Evolutionary conservation across 106 monocot species (phyloP), one percentile per base, ranked within the genome.

Genomic region (Dioscorea zingiberensis): DNA sequence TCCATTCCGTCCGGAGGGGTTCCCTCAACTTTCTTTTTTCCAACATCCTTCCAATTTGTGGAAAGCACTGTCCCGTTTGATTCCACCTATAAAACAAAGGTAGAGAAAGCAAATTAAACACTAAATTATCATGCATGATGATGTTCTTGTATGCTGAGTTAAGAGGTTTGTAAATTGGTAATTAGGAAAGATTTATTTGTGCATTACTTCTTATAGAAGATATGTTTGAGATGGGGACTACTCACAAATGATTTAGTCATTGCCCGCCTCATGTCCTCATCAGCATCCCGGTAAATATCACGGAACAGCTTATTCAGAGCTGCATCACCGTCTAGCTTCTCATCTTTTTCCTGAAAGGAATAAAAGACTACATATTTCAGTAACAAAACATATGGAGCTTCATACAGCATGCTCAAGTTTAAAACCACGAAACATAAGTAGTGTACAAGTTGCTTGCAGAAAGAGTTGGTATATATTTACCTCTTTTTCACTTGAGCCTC

Each of bases 211-310:
- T n/a, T n/a, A n/a, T n/a, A n/a, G n/a, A n/a, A n/a, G n/a, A n/a
- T n/a, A n/a, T n/a, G n/a, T n/a, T n/a, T n/a, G 38, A 38, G 4
- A 6, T 38, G 38, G 38, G 19, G 51, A 21, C 1, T 22, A 44
- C 83, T 71, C 91, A 97, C 95, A 71, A 91, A 97, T 21, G 95
- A 97, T 78, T 97, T 97, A 32, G 60, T 76, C 91, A 97, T 97
- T 45, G 95, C 95, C 2, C 95, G 75, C 55, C 91, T 78, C n/a
- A 74, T 86, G 60, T 97, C 95, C 56, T 97, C 95, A 68, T 97
- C 95, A 48, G 88, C 95, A 80, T 91, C 79, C 44, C 48, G 45
- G 62, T 91, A 97, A 51, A 97, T 97, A 48, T 91, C 95, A 32
- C 83, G 77, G 83, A 97, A 97, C 19, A 91, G 72, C 53, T 97